Evolutionary conservation across 805 yeast species (phyloP), one percentile per base, ranked within the genome.

Genomic region (Yamadazyma akitaensis): DNA sequence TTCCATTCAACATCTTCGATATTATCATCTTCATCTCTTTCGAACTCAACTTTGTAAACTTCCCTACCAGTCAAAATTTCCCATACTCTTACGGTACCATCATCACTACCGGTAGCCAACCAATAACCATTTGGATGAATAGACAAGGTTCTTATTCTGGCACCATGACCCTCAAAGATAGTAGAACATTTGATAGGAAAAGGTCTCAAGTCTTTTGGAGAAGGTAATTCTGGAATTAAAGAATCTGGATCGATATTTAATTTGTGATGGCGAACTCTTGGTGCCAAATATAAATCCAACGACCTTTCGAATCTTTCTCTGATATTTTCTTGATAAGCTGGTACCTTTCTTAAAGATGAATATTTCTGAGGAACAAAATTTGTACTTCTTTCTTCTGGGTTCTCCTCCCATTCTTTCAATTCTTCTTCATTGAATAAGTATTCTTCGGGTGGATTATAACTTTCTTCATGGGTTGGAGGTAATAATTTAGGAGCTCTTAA

Each of bases 31-130:
- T 69, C 61, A 48, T 74, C 71, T 18, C 42, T 49, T 28, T 45
- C 46, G 13, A 45, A 14, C 47, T 70, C 68, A n/a, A 79, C 72
- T 50, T 80, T 79, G 76, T 80, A 88, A 43, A 92, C 88, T 72
- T 92, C 95, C 68, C 99, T 83, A 40, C 99, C 99, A 5, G 97
- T 88, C 49, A 90, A 70, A 16, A 90, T 84, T 70, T 94, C 99
- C 98, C 99, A 94, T n/a, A 94, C 77, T 56, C 97, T 79, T 6
- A 94, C 91, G 14, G 91, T 79, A 46, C 98, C 98, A 63, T 94
- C 99, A 63, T 94, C 98, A 14, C 96, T 87, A 48, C 97, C 99
- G 3, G 99, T 94, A 17, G 99, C 99, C 47, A 94, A 73, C 94
- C 96, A 94, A 57, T 85, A 75, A 4, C 99, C 99, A 28, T 82